A percentile compares a stretch with the other conserved stretches of the same genome.
These are phyloP conservation scores for Colletotrichum liriopes DNA, from an alignment of 2,329 filamentous ascomycete species.

Conservation along the genomic window DNA sequence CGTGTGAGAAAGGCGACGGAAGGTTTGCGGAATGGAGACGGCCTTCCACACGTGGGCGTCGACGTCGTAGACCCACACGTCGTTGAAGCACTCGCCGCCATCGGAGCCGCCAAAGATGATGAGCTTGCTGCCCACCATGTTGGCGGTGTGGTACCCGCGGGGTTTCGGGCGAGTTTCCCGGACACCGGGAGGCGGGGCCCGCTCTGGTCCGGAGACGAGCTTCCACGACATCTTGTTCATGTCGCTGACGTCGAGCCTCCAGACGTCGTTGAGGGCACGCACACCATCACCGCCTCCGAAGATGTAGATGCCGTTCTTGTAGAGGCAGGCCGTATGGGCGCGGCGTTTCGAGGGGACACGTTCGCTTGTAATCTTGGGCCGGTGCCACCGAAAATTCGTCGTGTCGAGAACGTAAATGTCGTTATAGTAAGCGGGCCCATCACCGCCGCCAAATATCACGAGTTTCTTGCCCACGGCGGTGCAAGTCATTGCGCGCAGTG, in stretches of 20 bases:
- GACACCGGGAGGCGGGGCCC: constrained; percentile 44
- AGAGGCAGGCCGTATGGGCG: constrained; percentile 80
- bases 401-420: constrained; percentile 82
- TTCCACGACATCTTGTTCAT: constrained; percentile 79
- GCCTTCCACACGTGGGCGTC: constrained; percentile 73
- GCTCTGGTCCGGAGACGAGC: constrained; percentile 69
- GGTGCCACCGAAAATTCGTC: constrained; percentile 77
- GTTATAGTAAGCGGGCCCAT: constrained; percentile 80
- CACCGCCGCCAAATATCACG: constrained; percentile 79
- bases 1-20: constrained; percentile 77
- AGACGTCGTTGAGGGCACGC: constrained; percentile 80
- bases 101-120: constrained; percentile 81
- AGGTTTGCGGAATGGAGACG: constrained; percentile 73
- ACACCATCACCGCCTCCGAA: constrained; percentile 81
- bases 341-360: constrained; percentile 72
- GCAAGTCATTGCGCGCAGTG: constrained; percentile 80
- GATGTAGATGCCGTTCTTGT: constrained; percentile 80
- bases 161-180: constrained; percentile 70
- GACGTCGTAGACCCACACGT: constrained; percentile 82
- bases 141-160: constrained; percentile 80
- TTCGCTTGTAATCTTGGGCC: constrained; percentile 73
- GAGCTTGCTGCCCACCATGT: constrained; percentile 80
- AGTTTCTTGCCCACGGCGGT: constrained; percentile 81
- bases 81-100: constrained; percentile 80
- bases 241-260: constrained; percentile 80